phyloP scores from a whole-genome alignment of 2,329 filamentous ascomycete species.

The Colletotrichum sp. region DNA sequence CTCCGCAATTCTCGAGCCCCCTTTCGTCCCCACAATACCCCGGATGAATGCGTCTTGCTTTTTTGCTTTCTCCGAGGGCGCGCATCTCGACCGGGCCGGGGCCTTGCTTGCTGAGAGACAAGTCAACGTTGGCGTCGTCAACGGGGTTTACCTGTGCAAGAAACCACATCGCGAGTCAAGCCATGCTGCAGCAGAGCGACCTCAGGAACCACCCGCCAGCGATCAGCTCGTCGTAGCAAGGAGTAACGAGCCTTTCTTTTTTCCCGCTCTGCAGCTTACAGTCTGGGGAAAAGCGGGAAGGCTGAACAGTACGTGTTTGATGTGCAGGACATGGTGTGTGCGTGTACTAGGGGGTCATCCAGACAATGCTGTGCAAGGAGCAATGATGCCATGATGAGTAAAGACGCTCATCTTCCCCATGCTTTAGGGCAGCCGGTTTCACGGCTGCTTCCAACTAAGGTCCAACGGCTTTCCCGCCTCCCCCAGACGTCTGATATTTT shows the following conservation, averaged over 20 bases:
- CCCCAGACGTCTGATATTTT: constrained; percentile 22
- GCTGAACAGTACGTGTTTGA: constrained; percentile 20
- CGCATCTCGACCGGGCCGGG: not conserved
- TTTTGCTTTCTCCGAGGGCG: not conserved
- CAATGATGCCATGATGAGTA: constrained; percentile 16
- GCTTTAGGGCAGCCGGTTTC: not conserved
- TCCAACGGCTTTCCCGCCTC: constrained; percentile 9
- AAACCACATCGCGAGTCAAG: not conserved
- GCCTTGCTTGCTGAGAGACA: not conserved
- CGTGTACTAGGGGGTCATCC: not conserved
- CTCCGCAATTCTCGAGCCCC: constrained; percentile 4
- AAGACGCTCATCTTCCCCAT: not conserved
- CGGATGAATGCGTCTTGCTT: not conserved
- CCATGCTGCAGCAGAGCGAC: not conserved
- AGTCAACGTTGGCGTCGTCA: not conserved
- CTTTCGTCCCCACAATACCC: constrained; percentile 6
- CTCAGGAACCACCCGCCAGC: not conserved
- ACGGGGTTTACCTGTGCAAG: not conserved
- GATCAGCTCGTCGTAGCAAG: not conserved
- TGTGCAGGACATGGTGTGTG: constrained; percentile 16
- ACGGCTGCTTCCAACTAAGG: not conserved
- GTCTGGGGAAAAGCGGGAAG: not conserved
- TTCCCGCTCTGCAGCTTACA: not conserved
- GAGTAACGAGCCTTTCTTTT: not conserved
- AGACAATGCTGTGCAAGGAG: not conserved